Evolutionary conservation across 805 yeast species (phyloP).

Genomic region (Ogataea allantospora): DNA sequence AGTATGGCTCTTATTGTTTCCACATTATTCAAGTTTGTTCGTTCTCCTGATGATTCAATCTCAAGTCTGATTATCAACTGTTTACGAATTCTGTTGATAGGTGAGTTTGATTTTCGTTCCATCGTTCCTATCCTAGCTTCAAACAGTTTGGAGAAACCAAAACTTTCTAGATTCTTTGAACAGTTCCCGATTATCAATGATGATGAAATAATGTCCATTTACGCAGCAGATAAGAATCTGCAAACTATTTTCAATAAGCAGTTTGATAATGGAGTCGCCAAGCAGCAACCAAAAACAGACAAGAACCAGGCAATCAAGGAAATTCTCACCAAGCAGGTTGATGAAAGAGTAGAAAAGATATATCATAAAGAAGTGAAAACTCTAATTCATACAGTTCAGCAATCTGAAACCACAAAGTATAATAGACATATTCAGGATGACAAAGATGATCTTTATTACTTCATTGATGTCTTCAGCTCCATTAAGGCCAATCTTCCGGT

Average conservation of each 20-base stretch:
- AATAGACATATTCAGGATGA: slow-evolving; percentile 62
- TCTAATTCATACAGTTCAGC: slow-evolving; percentile 39
- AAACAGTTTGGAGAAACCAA: not conserved
- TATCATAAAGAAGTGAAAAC: slow-evolving; percentile 31
- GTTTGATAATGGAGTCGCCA: slow-evolving; percentile 9
- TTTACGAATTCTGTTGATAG: slow-evolving; percentile 21
- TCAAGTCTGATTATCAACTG: slow-evolving; percentile 25
- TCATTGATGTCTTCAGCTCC: slow-evolving; percentile 45
- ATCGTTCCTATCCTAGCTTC: not conserved
- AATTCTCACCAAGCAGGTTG: not conserved
- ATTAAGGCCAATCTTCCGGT: slow-evolving; percentile 38
- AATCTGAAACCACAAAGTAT: slow-evolving; percentile 47
- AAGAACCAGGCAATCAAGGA: slow-evolving; percentile 8
- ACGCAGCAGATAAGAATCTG: slow-evolving; percentile 13
- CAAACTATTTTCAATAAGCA: slow-evolving; percentile 7
- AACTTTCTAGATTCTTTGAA: slow-evolving; percentile 4
- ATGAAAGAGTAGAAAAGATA: slow-evolving; percentile 1
- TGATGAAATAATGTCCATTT: slow-evolving; percentile 17
- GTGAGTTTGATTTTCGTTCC: not conserved
- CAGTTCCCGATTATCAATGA: slow-evolving; percentile 21
- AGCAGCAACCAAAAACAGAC: not conserved
- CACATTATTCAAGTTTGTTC: slow-evolving; percentile 16
- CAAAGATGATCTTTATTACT: slow-evolving; percentile 55
- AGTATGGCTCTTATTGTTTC: slow-evolving; percentile 14
- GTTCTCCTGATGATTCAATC: slow-evolving; percentile 8